Conservation (phyloP, 1,284 basidiomycete species). For the Cystobasidium sp. region DNA sequence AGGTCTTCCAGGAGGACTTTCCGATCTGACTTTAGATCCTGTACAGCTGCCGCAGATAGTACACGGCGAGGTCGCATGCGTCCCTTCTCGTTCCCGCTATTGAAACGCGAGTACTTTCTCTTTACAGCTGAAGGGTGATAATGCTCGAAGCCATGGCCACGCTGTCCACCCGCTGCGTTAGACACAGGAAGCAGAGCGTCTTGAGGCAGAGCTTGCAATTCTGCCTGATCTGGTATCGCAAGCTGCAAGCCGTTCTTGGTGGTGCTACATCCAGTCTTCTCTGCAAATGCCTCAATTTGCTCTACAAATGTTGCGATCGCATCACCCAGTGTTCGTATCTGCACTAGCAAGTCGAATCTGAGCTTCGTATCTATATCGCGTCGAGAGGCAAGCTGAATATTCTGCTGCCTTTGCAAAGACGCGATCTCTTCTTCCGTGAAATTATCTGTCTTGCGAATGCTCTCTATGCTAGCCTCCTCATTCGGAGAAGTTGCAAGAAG, state of each 20-base stretch:
- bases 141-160: slow-evolving; percentile 35
- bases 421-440: slow-evolving; percentile 27
- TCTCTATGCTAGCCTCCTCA: slow-evolving; percentile 46
- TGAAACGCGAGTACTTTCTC: not conserved
- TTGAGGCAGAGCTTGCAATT: slow-evolving; percentile 48
- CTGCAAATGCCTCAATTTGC: slow-evolving; percentile 59
- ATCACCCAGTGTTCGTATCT: slow-evolving; percentile 75
- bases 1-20: slow-evolving; percentile 21
- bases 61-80: slow-evolving; percentile 47
- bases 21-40: slow-evolving; percentile 7
- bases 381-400: slow-evolving; percentile 30
- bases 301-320: slow-evolving; percentile 72
- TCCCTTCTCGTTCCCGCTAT: not conserved
- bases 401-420: slow-evolving; percentile 16
- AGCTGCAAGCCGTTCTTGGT: slow-evolving; percentile 39
- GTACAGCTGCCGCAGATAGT: slow-evolving; percentile 55
- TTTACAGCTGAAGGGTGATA: not conserved
- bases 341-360: slow-evolving; percentile 55
- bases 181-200: slow-evolving; percentile 37
- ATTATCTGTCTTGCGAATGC: slow-evolving; percentile 11
- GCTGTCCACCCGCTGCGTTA: not conserved
- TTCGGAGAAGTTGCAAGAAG: slow-evolving; percentile 51
- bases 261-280: slow-evolving; percentile 2
- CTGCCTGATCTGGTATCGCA: slow-evolving; percentile 42
- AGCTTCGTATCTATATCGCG: slow-evolving; percentile 49